Evolutionary conservation across 129 eudicot genomes (phyloP).

Genomic region (Glebionis coronaria): DNA sequence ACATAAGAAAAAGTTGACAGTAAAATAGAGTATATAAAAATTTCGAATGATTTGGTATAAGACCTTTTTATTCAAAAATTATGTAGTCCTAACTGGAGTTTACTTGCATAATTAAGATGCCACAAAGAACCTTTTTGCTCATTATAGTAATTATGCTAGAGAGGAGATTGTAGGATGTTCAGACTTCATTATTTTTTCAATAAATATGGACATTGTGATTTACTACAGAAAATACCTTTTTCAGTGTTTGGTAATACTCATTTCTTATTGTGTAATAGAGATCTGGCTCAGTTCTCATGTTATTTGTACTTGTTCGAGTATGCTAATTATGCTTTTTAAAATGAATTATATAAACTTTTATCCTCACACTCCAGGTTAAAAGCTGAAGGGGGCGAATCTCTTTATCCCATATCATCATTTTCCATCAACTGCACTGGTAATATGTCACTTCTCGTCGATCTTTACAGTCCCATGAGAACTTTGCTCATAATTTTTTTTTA

Average conservation of each 20-base stretch:
- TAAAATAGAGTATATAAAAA: not conserved
- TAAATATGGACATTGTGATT: not conserved
- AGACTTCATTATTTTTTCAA: too few species aligned
- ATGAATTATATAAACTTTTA: not conserved
- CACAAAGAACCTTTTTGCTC: not conserved
- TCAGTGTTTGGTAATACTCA: conserved; percentile 17
- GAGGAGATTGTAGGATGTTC: not conserved
- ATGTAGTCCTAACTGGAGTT: not conserved
- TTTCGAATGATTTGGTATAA: not conserved
- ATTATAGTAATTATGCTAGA: not conserved
- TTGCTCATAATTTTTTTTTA: conserved; percentile 1
- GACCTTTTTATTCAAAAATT: not conserved
- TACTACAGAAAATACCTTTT: not conserved
- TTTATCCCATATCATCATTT: conserved; percentile 78
- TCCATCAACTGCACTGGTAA: conserved; percentile 78
- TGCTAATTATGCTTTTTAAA: conserved; percentile 3
- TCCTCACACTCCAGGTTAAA: conserved; percentile 49
- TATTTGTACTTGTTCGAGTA: not conserved
- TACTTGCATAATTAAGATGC: not conserved
- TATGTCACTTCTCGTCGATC: not conserved
- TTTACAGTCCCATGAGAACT: conserved; percentile 15
- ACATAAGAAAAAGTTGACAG: too few species aligned
- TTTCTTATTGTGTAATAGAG: not conserved
- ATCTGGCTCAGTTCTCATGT: conserved; percentile 1
- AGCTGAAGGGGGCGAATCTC: conserved; percentile 59